Percentiles rank a stretch among this genome's conserved stretches.
Evolutionary conservation across 106 monocot genomes (phyloP).

Genomic region (Dactylorhiza incarnata): DNA sequence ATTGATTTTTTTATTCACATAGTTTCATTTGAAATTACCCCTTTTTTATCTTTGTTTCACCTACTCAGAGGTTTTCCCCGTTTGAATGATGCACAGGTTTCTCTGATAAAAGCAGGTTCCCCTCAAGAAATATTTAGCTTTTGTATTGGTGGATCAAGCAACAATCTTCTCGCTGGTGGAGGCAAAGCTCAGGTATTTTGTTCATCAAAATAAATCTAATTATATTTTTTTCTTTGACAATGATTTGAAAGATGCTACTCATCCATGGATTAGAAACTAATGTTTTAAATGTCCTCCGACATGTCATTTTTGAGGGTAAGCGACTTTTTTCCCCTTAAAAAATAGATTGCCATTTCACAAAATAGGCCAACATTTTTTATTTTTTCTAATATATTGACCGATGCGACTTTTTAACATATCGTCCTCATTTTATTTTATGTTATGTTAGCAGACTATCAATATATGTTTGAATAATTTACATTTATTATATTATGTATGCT

Average conservation of each 20-base stretch:
- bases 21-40: too few relatives aligned
- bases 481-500: too few relatives aligned
- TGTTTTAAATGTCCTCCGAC: neutral
- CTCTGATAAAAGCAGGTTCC: slow-evolving; percentile 46
- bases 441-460: too few relatives aligned
- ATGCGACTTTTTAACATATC: too few relatives aligned
- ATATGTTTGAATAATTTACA: too few relatives aligned
- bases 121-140: slow-evolving; percentile 87
- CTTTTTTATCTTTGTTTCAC: neutral
- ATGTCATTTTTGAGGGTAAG: too few relatives aligned
- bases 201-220: neutral
- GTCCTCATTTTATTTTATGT: too few relatives aligned
- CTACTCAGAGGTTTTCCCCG: neutral
- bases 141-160: slow-evolving; percentile 69
- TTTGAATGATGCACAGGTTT: slow-evolving; percentile 41
- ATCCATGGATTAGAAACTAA: neutral
- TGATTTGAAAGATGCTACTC: neutral
- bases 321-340: too few relatives aligned
- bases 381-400: too few relatives aligned
- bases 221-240: neutral
- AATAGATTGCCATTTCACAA: too few relatives aligned
- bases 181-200: slow-evolving; percentile 61
- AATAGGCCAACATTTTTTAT: too few relatives aligned
- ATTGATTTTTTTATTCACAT: too few relatives aligned
- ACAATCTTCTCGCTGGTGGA: slow-evolving; percentile 89